phyloP scores from a whole-genome alignment of 1,139 yeast species.

The Yarrowia galli region DNA sequence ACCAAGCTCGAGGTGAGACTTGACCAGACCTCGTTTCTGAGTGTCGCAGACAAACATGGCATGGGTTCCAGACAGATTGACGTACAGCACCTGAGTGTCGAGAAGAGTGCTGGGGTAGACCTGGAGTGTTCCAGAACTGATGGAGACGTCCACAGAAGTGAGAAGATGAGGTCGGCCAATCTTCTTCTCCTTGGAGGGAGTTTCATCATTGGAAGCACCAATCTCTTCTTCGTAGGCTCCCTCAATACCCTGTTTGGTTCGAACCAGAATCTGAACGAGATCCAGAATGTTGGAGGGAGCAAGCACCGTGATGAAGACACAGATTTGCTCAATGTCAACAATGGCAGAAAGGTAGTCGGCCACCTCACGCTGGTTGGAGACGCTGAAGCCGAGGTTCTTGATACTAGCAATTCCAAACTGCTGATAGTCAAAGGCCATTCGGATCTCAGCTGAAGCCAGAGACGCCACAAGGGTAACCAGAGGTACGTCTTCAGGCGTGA shows the following conservation, averaged over 20 bases:
- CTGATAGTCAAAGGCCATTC: conserved; percentile 82
- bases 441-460: conserved; percentile 62
- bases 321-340: conserved; percentile 62
- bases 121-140: conserved; percentile 65
- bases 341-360: conserved; percentile 71
- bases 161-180: conserved; percentile 47
- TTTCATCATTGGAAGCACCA: conserved; percentile 34
- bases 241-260: conserved; percentile 71
- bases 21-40: conserved; percentile 50
- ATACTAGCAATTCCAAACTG: conserved; percentile 72
- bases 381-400: conserved; percentile 59
- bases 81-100: conserved; percentile 74
- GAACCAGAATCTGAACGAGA: conserved; percentile 70
- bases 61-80: conserved; percentile 64
- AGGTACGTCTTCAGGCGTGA: conserved; percentile 58
- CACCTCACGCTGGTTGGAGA: conserved; percentile 71
- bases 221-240: conserved; percentile 39
- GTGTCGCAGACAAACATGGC: conserved; percentile 69
- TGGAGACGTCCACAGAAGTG: conserved; percentile 67
- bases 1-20: conserved; percentile 40
- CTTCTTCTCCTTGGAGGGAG: conserved; percentile 34
- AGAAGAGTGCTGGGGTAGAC: conserved; percentile 79
- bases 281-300: conserved; percentile 85
- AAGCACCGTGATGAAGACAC: conserved; percentile 76
- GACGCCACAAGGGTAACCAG: conserved; percentile 69